These are phyloP conservation scores for Trichoderma arundinaceum DNA, from an alignment of 2,329 filamentous ascomycete genomes.

Conservation along the genomic window DNA sequence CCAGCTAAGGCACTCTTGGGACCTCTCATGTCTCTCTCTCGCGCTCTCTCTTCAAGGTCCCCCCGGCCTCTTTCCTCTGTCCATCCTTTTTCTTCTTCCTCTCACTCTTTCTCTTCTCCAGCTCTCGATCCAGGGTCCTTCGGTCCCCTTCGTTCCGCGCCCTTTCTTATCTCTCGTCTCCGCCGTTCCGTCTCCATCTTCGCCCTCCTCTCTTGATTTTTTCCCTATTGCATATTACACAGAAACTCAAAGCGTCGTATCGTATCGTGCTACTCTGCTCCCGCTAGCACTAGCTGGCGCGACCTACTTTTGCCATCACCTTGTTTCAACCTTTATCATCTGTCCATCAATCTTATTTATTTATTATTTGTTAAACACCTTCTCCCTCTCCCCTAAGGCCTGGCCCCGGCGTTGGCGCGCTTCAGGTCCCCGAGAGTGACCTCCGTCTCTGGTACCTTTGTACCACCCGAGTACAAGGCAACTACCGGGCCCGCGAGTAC, in stretches of 20 bases:
- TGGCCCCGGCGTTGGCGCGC: constrained; percentile 6
- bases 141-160: background rate
- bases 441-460: background rate
- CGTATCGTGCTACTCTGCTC: background rate
- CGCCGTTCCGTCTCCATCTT: constrained; percentile 19
- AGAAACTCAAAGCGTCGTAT: background rate
- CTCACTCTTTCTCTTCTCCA: background rate
- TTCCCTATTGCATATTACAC: background rate
- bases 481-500: background rate
- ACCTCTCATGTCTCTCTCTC: constrained; percentile 6
- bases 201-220: background rate
- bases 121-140: background rate
- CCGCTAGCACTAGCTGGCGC: background rate
- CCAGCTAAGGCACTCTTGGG: constrained; percentile 4
- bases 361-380: background rate
- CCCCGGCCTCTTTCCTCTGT: background rate
- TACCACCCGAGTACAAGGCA: background rate
- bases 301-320: background rate
- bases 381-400: background rate
- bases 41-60: background rate
- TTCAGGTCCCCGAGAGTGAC: background rate
- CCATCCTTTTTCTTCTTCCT: background rate
- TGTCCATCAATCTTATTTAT: background rate
- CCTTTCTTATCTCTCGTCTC: constrained; percentile 5
- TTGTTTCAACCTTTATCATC: background rate